These are phyloP conservation scores for Mangifera indica DNA, from an alignment of 345 rosid genomes.

Conservation along the genomic window DNA sequence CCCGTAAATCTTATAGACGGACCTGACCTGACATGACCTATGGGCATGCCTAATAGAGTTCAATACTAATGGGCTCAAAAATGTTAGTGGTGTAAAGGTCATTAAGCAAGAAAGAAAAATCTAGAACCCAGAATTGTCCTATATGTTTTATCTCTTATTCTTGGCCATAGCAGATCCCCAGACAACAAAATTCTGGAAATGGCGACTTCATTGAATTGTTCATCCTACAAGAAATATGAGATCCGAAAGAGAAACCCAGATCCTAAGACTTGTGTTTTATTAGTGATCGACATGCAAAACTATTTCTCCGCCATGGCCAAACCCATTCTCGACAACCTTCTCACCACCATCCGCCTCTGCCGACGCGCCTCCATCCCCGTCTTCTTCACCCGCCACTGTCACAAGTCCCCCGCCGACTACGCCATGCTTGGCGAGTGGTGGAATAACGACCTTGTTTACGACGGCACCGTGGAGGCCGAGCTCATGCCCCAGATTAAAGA, in stretches of 20 bases:
- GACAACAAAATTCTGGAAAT: too few relatives aligned
- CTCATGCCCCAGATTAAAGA: constrained; percentile 46
- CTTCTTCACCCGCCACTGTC: constrained; percentile 77
- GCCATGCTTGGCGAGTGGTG: constrained; percentile 79
- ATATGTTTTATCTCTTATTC: too few relatives aligned
- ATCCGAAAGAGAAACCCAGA: constrained; percentile 52
- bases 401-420: constrained; percentile 48
- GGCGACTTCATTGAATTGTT: too few relatives aligned
- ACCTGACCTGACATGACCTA: too few relatives aligned
- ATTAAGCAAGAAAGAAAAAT: too few relatives aligned
- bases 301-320: constrained; percentile 53
- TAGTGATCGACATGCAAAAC: constrained; percentile 74
- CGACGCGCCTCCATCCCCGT: constrained; percentile 67
- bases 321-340: constrained; percentile 50
- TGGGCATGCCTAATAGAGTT: too few relatives aligned
- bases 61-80: too few relatives aligned
- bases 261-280: constrained; percentile 45
- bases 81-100: too few relatives aligned
- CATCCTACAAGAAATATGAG: constrained; percentile 49
- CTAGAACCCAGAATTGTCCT: too few relatives aligned
- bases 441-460: constrained; percentile 48
- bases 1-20: too few relatives aligned
- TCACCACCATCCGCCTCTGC: constrained; percentile 58
- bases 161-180: too few relatives aligned
- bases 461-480: constrained; percentile 58